Conservation (phyloP, 1,284 basidiomycete species). For the Mycena sp. region DNA sequence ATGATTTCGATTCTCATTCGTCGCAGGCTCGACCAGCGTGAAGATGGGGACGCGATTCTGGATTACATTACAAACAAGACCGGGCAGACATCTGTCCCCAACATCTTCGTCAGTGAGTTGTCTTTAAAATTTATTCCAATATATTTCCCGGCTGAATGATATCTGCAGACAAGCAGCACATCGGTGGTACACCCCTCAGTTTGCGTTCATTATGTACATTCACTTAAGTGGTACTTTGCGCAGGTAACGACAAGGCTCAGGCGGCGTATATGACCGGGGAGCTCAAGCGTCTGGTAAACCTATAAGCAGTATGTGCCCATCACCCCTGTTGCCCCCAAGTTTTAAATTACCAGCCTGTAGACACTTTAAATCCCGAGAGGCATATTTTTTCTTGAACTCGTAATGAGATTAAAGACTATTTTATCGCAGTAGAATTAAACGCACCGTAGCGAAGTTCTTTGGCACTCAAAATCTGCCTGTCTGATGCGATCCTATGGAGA, state of each 20-base stretch:
- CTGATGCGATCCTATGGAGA: too few species aligned
- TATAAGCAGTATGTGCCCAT: not conserved
- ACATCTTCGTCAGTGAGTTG: conserved; percentile 63
- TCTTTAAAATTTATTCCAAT: not conserved
- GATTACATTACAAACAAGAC: conserved; percentile 57
- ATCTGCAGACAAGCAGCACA: conserved; percentile 21
- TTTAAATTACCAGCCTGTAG: too few species aligned
- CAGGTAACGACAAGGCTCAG: conserved; percentile 30
- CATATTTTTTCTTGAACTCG: too few species aligned
- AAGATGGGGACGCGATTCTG: conserved; percentile 59
- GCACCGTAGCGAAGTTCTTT: too few species aligned
- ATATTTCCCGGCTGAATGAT: not conserved
- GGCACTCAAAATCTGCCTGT: too few species aligned
- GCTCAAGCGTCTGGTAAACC: conserved; percentile 19
- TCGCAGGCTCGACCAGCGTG: conserved; percentile 35
- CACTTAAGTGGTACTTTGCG: not conserved
- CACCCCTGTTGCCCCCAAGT: too few species aligned
- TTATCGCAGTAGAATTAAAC: too few species aligned
- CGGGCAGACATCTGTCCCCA: conserved; percentile 60
- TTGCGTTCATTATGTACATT: too few species aligned
- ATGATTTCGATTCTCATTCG: not conserved
- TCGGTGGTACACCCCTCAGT: conserved; percentile 15
- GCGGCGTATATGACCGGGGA: conserved; percentile 18
- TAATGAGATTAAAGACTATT: too few species aligned
- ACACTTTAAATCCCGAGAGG: too few species aligned